phyloP scores from a whole-genome alignment of 2,329 filamentous ascomycete genomes.

The Chrysoporthe austroafricana region DNA sequence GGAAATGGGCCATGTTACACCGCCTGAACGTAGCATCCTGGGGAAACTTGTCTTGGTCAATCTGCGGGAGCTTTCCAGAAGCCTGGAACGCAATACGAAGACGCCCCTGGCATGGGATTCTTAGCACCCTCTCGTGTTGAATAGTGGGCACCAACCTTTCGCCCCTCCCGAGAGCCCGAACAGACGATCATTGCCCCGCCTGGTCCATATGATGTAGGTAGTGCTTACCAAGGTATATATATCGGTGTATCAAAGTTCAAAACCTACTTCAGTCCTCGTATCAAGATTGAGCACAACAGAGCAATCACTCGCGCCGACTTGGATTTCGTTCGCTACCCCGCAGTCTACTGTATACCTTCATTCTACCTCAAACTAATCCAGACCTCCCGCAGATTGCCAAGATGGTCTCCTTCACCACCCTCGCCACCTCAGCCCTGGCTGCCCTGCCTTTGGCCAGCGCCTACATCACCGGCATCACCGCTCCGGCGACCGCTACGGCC shows the following conservation, averaged over 20 bases:
- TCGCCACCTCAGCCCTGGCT: conserved; percentile 32
- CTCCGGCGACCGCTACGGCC: conserved; percentile 33
- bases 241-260: not conserved
- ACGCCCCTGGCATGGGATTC: not conserved
- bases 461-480: conserved; percentile 33
- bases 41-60: not conserved
- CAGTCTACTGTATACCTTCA: not conserved
- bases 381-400: conserved; percentile 8
- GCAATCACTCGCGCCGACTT: not conserved
- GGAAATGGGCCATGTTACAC: not conserved
- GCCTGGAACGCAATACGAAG: not conserved
- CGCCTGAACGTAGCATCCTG: not conserved
- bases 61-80: not conserved
- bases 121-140: not conserved
- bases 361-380: not conserved
- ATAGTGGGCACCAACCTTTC: not conserved
- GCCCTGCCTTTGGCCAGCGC: conserved; percentile 32
- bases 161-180: not conserved
- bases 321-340: not conserved
- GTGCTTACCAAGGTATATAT: no score
- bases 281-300: not conserved
- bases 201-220: no score
- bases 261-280: not conserved
- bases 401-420: conserved; percentile 25
- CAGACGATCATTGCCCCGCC: not conserved